phyloP scores from a whole-genome alignment of 1,284 basidiomycete genomes.

The Sporisorium scitamineum region DNA sequence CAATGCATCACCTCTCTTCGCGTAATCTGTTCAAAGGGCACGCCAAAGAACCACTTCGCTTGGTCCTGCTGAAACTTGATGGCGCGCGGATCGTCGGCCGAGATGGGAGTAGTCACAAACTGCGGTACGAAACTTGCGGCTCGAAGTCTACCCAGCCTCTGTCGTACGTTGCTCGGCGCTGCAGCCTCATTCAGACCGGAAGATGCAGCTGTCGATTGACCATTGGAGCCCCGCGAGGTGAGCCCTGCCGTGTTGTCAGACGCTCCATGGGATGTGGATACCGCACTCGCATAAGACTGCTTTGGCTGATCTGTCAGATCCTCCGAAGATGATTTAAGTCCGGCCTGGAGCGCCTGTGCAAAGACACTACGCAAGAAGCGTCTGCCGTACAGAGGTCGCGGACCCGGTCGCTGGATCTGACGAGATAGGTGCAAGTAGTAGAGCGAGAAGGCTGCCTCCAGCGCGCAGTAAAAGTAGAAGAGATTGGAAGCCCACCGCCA shows the following conservation, averaged over 20 bases:
- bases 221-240: constrained; percentile 3
- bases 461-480: constrained; percentile 40
- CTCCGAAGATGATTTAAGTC: constrained; percentile 23
- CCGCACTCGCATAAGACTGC: constrained; percentile 27
- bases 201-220: background rate
- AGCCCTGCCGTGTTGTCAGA: background rate
- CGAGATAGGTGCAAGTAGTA: constrained; percentile 47
- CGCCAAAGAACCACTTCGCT: constrained; percentile 59
- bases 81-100: constrained; percentile 58
- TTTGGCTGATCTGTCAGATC: background rate
- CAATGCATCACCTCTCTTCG: constrained; percentile 62
- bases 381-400: constrained; percentile 43
- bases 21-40: constrained; percentile 46
- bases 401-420: constrained; percentile 49
- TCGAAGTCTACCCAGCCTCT: constrained; percentile 38
- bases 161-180: constrained; percentile 24
- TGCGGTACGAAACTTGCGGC: constrained; percentile 53
- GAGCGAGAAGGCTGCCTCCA: constrained; percentile 61
- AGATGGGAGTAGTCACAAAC: constrained; percentile 49
- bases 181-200: constrained; percentile 4
- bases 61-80: constrained; percentile 55
- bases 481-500: constrained; percentile 18
- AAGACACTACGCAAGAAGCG: constrained; percentile 51
- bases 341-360: constrained; percentile 48
- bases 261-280: constrained; percentile 1